A percentile compares a stretch with the other conserved stretches of the same genome.
phyloP scores from a whole-genome alignment of 2,329 filamentous ascomycete species.

The Calonectria hawksworthii region DNA sequence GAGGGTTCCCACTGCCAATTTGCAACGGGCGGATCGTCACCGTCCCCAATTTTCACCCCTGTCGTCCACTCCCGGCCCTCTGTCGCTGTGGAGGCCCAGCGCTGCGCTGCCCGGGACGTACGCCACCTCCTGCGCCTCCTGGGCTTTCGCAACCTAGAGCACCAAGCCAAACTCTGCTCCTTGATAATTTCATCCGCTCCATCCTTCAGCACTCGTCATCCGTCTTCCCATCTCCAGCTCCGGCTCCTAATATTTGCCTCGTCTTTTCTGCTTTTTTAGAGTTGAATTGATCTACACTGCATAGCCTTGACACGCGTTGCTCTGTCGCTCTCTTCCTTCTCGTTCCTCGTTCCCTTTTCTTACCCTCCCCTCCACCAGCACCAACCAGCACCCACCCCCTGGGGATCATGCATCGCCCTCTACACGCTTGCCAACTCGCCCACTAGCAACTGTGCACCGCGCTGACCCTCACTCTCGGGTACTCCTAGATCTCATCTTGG shows the following conservation, averaged over 20 bases:
- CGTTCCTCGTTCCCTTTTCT: neutral
- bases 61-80: neutral
- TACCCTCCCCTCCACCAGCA: neutral
- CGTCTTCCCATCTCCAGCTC: conserved; percentile 2
- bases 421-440: conserved; percentile 14
- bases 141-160: conserved; percentile 36
- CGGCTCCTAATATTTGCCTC: conserved; percentile 6
- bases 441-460: conserved; percentile 18
- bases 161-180: conserved; percentile 29
- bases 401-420: conserved; percentile 22
- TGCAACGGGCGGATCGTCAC: conserved; percentile 46
- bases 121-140: conserved; percentile 48
- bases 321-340: conserved; percentile 3
- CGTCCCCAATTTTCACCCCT: conserved; percentile 35
- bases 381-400: neutral
- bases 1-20: conserved; percentile 43
- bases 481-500: conserved; percentile 20
- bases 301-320: conserved; percentile 13
- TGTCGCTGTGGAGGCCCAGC: neutral
- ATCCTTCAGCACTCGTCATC: neutral
- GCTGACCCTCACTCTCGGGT: conserved; percentile 26
- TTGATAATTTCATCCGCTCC: conserved; percentile 23
- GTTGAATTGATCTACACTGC: conserved; percentile 14
- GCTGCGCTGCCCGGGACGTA: conserved; percentile 37
- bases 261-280: conserved; percentile 4